phyloP scores from a whole-genome alignment of 176 grass and related monocot species.

The Lolium multiflorum region DNA sequence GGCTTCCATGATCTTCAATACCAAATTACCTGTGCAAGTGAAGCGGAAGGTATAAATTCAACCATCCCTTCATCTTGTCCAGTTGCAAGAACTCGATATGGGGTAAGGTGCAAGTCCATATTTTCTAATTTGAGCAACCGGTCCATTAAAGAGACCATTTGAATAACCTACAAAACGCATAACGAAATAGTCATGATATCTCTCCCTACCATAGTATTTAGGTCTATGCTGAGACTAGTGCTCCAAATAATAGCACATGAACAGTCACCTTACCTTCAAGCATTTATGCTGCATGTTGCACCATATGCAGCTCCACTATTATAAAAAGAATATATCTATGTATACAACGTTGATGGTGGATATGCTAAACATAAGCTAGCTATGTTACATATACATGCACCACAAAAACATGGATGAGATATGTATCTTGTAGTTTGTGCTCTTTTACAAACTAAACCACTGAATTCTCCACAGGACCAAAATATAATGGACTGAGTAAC shows the following conservation, averaged over 20 bases:
- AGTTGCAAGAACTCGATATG: constrained; percentile 91
- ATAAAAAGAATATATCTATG: constrained; percentile 1
- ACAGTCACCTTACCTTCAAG: background rate
- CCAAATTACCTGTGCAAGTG: constrained; percentile 91
- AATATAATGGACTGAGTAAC: background rate
- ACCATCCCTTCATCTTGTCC: constrained; percentile 97
- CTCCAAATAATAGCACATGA: constrained; percentile 18
- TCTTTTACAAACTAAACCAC: constrained; percentile 15
- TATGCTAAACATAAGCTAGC: background rate
- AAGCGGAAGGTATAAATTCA: constrained; percentile 94
- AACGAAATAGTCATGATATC: constrained; percentile 38
- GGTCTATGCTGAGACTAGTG: background rate
- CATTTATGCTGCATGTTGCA: background rate
- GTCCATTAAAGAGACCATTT: constrained; percentile 99
- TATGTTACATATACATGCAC: background rate
- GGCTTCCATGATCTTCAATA: constrained; percentile 17
- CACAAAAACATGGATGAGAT: constrained; percentile 16
- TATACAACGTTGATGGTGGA: background rate
- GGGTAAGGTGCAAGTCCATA: constrained; percentile 95
- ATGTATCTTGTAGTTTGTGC: background rate
- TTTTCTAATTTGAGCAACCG: constrained; percentile 99
- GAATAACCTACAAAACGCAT: constrained; percentile 67
- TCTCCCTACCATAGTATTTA: background rate
- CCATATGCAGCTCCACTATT: constrained; percentile 19
- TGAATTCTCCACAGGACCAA: constrained; percentile 14